Conservation (phyloP, 768 basidiomycete species). For the Termitomyces sp. region DNA sequence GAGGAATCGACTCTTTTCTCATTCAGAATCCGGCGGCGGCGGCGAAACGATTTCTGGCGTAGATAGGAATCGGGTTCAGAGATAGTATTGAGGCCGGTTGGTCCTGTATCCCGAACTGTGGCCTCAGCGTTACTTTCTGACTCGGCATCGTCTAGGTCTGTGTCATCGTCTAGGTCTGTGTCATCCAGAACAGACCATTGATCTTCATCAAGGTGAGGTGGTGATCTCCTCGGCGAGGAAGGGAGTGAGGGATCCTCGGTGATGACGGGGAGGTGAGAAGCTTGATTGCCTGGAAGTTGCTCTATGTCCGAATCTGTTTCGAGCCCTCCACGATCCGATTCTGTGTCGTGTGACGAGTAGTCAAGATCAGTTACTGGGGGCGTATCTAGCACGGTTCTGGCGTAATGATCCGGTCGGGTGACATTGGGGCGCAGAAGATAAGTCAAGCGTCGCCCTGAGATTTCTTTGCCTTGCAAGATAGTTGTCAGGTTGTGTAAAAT, state of each 20-base stretch:
- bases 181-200: constrained; percentile 32
- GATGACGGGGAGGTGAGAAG: constrained; percentile 21
- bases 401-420: constrained; percentile 48
- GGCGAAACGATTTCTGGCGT: constrained; percentile 27
- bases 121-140: constrained; percentile 21
- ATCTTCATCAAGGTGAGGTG: constrained; percentile 11
- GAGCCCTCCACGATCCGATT: constrained; percentile 44
- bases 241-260: constrained; percentile 13
- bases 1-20: constrained; percentile 37
- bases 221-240: constrained; percentile 1
- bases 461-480: constrained; percentile 48
- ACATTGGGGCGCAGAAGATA: constrained; percentile 78
- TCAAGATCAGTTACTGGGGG: constrained; percentile 70
- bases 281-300: constrained; percentile 28
- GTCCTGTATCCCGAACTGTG: constrained; percentile 22
- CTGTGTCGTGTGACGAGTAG: constrained; percentile 45
- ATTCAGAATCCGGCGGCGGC: constrained; percentile 24
- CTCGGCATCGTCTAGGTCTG: constrained; percentile 25
- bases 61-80: constrained; percentile 21
- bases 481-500: not conserved
- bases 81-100: constrained; percentile 7
- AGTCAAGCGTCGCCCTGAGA: constrained; percentile 56
- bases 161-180: constrained; percentile 23
- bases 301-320: constrained; percentile 46
- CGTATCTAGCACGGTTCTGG: constrained; percentile 47